These are phyloP conservation scores for Magnaporthiopsis rhizophila DNA, from an alignment of 2,329 filamentous ascomycete species.

Conservation along the genomic window DNA sequence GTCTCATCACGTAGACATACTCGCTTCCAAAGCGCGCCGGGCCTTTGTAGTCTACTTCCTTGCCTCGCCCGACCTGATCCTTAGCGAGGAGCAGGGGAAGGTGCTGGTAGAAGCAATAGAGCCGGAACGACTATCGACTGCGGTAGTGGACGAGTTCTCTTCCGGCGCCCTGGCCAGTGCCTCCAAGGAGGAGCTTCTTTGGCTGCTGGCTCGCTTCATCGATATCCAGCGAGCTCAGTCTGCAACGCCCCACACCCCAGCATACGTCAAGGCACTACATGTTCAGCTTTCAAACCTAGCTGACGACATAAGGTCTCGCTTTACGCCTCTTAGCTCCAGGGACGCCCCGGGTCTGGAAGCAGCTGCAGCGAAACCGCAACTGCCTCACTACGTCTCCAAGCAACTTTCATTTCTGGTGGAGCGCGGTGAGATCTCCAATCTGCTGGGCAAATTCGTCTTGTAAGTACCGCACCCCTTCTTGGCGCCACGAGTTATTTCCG, in stretches of 20 bases:
- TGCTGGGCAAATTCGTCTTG: conserved; percentile 38
- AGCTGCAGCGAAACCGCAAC: conserved; percentile 1
- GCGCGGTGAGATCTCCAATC: conserved; percentile 61
- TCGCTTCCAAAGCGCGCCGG: conserved; percentile 20
- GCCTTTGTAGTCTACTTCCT: conserved; percentile 32
- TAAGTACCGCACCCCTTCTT: conserved; percentile 19
- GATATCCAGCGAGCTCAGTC: conserved; percentile 38
- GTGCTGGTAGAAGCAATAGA: conserved; percentile 30
- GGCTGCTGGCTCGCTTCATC: conserved; percentile 61
- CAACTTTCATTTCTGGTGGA: conserved; percentile 67
- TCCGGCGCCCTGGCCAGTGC: conserved; percentile 16
- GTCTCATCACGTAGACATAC: neutral
- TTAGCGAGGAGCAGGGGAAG: conserved; percentile 32
- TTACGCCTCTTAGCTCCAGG: neutral
- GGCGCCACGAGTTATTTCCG: neutral
- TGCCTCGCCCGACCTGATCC: conserved; percentile 24
- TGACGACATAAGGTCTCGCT: conserved; percentile 32
- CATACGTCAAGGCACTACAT: conserved; percentile 44
- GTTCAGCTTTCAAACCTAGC: conserved; percentile 45
- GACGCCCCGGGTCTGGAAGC: conserved; percentile 5
- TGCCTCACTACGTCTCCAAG: conserved; percentile 52
- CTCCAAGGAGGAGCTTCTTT: conserved; percentile 41
- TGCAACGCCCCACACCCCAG: conserved; percentile 25
- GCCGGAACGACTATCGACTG: conserved; percentile 30
- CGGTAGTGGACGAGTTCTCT: conserved; percentile 30